Evolutionary conservation across 441 rosid genomes (phyloP), one percentile per base, ranked within the genome.

Genomic region (Adansonia gregorii): DNA sequence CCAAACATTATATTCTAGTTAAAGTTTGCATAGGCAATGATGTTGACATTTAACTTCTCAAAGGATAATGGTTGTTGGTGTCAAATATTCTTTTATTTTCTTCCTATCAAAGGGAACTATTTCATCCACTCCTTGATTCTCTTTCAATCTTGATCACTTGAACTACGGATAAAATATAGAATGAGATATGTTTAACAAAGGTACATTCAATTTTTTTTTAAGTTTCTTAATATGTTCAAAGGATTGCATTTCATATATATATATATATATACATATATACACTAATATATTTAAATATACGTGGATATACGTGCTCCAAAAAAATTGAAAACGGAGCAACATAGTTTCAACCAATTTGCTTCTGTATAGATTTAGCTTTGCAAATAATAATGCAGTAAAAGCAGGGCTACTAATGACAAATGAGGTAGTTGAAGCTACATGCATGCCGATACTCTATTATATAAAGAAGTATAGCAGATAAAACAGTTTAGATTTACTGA

Each of bases 381-480:
- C 39, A 46, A 46, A 24, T 67, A 46, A 11, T 19, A 68, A 46
- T 24, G 39, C 72, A 10, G 39, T 46, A 46, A 46, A 68, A 20
- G 72, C 72, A 4, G 1, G 72, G 27, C 15, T 60, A 19, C 31
- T 8, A 17, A 41, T n/a, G 27, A 66, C 51, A 0, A 17, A 41
- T 17, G 52, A 66, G 24, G 51, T n/a, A 17, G 71, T 66, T 66
- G 71, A 66, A 66, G 9, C 8, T 41, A 14, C 69, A 35, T 65
- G 69, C 24, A 15, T n/a, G 70, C 8, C n/a, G 52, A 3, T 3
- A 66, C 70, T 9, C 15, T 43, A 66, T 17, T 4, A 41, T 65
- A 1, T 8, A 66, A 43, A 17, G 71, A 10, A 67, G 7, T 41
- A 19, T 8, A 19, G 31, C 3, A 0, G 54, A 67, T 12, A 41